Conservation (phyloP, 2,329 filamentous ascomycete species). For the Helminthosporium solani region DNA sequence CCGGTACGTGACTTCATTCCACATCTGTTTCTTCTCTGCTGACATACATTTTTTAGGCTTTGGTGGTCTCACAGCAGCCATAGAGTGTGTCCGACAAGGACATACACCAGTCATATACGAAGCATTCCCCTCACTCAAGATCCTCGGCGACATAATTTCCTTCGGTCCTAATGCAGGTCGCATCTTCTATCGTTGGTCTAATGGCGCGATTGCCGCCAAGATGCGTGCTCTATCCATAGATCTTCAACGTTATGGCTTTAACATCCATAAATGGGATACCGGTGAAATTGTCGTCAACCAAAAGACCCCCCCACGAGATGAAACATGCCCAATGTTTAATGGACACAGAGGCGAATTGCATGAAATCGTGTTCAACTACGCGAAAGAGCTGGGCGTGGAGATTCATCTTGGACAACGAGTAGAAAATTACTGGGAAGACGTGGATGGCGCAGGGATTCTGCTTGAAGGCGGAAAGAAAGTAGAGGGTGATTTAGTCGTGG, state of each 20-base stretch:
- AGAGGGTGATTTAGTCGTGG: constrained; percentile 52
- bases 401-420: constrained; percentile 57
- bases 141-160: constrained; percentile 63
- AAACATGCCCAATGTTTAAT: constrained; percentile 58
- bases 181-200: constrained; percentile 61
- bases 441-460: constrained; percentile 53
- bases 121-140: constrained; percentile 57
- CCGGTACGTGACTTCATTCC: constrained; percentile 32
- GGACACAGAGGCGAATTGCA: constrained; percentile 63
- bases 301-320: constrained; percentile 45
- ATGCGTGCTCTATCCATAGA: constrained; percentile 57
- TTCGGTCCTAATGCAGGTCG: constrained; percentile 62
- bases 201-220: constrained; percentile 50
- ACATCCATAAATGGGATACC: constrained; percentile 61
- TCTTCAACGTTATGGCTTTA: constrained; percentile 57
- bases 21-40: constrained; percentile 9
- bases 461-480: constrained; percentile 52
- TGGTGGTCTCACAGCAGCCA: constrained; percentile 62
- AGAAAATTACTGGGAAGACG: constrained; percentile 57
- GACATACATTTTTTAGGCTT: constrained; percentile 49
- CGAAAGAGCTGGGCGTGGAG: constrained; percentile 55
- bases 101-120: constrained; percentile 62
- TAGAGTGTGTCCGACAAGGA: constrained; percentile 63
- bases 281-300: constrained; percentile 63
- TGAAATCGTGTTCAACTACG: constrained; percentile 60